phyloP scores from a whole-genome alignment of 2,329 filamentous ascomycete genomes.

The Sclerotinia trifoliorum region DNA sequence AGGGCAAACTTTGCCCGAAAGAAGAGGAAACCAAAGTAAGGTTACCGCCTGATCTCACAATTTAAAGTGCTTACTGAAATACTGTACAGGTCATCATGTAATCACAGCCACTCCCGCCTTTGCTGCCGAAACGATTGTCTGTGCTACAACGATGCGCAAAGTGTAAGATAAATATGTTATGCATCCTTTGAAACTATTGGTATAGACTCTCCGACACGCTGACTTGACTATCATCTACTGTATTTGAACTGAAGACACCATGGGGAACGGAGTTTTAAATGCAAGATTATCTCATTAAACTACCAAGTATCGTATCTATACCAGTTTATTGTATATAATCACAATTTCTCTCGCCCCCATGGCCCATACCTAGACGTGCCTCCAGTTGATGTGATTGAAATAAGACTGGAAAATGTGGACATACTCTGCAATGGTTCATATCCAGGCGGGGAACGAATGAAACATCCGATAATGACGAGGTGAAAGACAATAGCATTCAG shows the following conservation, averaged over 20 bases:
- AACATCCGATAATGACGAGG: background rate
- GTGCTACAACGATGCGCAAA: background rate
- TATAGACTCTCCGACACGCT: background rate
- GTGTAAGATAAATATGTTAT: background rate
- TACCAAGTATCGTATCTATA: background rate
- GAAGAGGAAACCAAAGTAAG: background rate
- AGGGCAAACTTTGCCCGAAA: background rate
- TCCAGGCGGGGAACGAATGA: background rate
- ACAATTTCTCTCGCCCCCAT: background rate
- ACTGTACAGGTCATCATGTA: conserved; percentile 8
- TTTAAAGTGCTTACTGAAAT: conserved; percentile 14
- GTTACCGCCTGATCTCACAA: background rate
- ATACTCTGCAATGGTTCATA: background rate
- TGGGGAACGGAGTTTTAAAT: background rate
- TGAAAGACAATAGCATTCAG: background rate
- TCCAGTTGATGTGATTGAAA: background rate
- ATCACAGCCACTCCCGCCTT: background rate
- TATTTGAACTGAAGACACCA: background rate
- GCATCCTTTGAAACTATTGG: background rate
- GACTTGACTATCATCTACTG: background rate
- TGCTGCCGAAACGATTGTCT: background rate
- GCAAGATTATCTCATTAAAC: background rate
- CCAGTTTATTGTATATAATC: background rate
- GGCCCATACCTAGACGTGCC: background rate
- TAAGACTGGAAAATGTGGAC: no score